These are phyloP conservation scores for Alternaria triticina DNA, from an alignment of 2,329 filamentous ascomycete genomes.

Conservation along the genomic window DNA sequence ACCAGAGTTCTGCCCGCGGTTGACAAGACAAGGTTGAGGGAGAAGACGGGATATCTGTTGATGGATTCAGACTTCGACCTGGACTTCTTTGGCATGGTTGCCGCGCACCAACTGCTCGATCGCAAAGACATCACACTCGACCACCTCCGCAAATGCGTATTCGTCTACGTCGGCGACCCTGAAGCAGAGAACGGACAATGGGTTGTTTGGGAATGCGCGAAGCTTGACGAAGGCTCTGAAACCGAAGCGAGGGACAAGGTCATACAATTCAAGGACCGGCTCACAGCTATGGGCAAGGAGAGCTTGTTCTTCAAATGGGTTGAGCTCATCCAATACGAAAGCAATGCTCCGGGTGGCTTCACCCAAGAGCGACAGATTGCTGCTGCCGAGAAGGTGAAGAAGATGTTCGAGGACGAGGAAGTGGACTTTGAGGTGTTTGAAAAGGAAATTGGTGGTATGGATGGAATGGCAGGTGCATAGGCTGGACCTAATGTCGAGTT, in stretches of 20 bases:
- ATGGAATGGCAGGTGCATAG: slow-evolving; percentile 44
- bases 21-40: slow-evolving; percentile 67
- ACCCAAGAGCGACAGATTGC: slow-evolving; percentile 73
- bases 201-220: slow-evolving; percentile 69
- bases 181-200: slow-evolving; percentile 65
- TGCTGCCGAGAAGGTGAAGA: slow-evolving; percentile 75
- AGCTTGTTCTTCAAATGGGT: slow-evolving; percentile 91
- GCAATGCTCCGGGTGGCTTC: slow-evolving; percentile 78
- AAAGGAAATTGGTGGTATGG: slow-evolving; percentile 69
- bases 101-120: slow-evolving; percentile 73
- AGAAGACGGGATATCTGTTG: slow-evolving; percentile 87
- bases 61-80: slow-evolving; percentile 87
- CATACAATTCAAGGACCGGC: slow-evolving; percentile 77
- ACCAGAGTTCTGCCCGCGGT: slow-evolving; percentile 72
- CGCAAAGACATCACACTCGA: slow-evolving; percentile 64
- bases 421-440: slow-evolving; percentile 86
- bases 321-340: slow-evolving; percentile 88
- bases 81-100: slow-evolving; percentile 82
- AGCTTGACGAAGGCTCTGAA: slow-evolving; percentile 58
- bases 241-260: slow-evolving; percentile 75
- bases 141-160: slow-evolving; percentile 73
- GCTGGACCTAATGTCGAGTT: not conserved
- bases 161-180: slow-evolving; percentile 40
- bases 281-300: slow-evolving; percentile 81
- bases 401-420: slow-evolving; percentile 74